Evolutionary conservation across 345 rosid genomes (phyloP).

Genomic region (Ceriops tagal): DNA sequence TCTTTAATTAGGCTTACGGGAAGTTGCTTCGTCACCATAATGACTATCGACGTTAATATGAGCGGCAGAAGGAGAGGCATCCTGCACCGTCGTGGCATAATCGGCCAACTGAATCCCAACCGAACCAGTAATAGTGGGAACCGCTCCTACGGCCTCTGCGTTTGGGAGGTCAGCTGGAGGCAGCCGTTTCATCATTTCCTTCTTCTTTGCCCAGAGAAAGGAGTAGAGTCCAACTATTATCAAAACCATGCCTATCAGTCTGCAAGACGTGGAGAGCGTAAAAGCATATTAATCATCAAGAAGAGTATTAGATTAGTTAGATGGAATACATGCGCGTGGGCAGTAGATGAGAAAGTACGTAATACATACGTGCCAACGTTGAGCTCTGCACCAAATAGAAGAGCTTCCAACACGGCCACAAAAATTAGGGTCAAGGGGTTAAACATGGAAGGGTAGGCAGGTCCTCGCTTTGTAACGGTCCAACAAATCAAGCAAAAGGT

Average conservation of each 20-base stretch:
- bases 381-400: constrained; percentile 33
- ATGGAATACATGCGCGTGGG: neutral
- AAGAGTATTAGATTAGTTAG: neutral
- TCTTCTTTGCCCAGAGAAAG: constrained; percentile 37
- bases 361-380: constrained; percentile 34
- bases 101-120: neutral
- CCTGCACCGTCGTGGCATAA: neutral
- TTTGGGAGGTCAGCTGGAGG: constrained; percentile 1
- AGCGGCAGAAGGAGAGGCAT: neutral
- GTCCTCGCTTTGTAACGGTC: constrained; percentile 42
- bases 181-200: constrained; percentile 14
- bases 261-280: constrained; percentile 8
- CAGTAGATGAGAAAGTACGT: neutral
- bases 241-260: constrained; percentile 33
- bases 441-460: constrained; percentile 53
- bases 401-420: constrained; percentile 36
- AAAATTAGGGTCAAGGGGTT: constrained; percentile 43
- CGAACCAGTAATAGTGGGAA: neutral
- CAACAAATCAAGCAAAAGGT: constrained; percentile 35
- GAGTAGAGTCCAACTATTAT: constrained; percentile 45
- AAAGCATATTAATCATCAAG: neutral
- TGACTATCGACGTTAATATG: neutral
- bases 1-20: too few species aligned
- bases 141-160: constrained; percentile 1
- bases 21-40: too few species aligned